These are phyloP conservation scores for Plantago lanceolata DNA, from an alignment of 305 asterid genomes.

Conservation along the genomic window DNA sequence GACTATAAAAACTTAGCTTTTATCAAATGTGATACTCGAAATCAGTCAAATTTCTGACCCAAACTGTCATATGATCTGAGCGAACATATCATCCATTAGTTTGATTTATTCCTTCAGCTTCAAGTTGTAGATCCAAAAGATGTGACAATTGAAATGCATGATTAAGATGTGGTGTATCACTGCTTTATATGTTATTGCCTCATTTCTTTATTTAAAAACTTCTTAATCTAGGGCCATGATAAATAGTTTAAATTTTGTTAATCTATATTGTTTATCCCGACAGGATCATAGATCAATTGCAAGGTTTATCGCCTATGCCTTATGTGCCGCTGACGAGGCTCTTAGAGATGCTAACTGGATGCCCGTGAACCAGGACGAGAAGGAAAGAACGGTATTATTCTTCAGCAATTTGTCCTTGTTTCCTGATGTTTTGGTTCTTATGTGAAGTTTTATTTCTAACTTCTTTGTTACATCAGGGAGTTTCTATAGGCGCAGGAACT, in stretches of 20 bases:
- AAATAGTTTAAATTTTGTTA: conserved; percentile 10
- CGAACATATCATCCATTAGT: too few relatives aligned
- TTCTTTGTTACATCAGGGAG: conserved; percentile 63
- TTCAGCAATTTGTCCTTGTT: conserved; percentile 14
- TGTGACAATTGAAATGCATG: too few relatives aligned
- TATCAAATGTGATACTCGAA: too few relatives aligned
- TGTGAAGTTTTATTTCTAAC: conserved; percentile 31
- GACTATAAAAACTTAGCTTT: too few relatives aligned
- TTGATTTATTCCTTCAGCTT: too few relatives aligned
- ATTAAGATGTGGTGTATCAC: neutral
- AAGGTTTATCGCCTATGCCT: conserved; percentile 86
- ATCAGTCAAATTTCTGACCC: too few relatives aligned
- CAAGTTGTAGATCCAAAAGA: too few relatives aligned
- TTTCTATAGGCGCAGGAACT: conserved; percentile 97
- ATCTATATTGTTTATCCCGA: conserved; percentile 17
- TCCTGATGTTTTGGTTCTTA: neutral
- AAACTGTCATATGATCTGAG: too few relatives aligned
- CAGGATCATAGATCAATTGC: conserved; percentile 90
- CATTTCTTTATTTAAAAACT: too few relatives aligned
- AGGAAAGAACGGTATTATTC: conserved; percentile 77
- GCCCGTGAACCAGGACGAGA: conserved; percentile 66
- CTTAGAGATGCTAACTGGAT: conserved; percentile 89
- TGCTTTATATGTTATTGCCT: too few relatives aligned
- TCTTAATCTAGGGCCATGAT: too few relatives aligned
- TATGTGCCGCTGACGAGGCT: conserved; percentile 95